phyloP scores from a whole-genome alignment of 1,284 basidiomycete genomes.

The Puccinia triticina region DNA sequence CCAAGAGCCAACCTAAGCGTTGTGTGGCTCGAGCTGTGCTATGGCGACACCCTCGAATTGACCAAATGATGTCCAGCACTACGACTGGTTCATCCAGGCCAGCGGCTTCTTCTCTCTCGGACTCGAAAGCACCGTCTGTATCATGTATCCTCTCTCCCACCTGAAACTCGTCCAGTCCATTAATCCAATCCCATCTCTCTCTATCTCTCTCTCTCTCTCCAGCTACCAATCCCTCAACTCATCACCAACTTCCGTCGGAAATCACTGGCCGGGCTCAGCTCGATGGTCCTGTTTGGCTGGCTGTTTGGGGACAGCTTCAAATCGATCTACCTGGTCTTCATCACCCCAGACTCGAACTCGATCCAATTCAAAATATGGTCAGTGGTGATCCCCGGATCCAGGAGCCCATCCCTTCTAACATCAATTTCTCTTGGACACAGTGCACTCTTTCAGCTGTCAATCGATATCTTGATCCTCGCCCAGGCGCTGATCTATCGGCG shows the following conservation, averaged over 20 bases:
- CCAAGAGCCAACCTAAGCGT: neutral
- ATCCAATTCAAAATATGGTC: constrained; percentile 63
- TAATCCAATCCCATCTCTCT: neutral
- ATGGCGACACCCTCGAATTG: neutral
- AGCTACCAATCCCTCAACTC: constrained; percentile 65
- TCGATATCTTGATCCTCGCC: constrained; percentile 58
- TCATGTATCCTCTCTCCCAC: too few species aligned
- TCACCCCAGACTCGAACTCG: constrained; percentile 59
- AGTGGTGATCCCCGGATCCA: constrained; percentile 52
- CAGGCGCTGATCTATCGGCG: constrained; percentile 58
- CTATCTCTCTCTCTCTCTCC: too few species aligned
- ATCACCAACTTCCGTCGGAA: constrained; percentile 63
- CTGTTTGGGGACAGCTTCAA: constrained; percentile 62
- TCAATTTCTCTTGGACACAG: constrained; percentile 50
- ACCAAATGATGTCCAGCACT: constrained; percentile 53
- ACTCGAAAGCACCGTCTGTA: constrained; percentile 62
- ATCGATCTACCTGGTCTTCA: constrained; percentile 63
- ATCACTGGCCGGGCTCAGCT: constrained; percentile 64
- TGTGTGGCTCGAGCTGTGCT: constrained; percentile 1
- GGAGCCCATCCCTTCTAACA: neutral
- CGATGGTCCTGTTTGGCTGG: constrained; percentile 63
- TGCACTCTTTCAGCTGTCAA: constrained; percentile 58
- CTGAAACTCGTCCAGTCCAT: too few species aligned
- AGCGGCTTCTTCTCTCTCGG: constrained; percentile 64
- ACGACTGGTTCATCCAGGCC: constrained; percentile 56